Evolutionary conservation across 495 filamentous ascomycete species (phyloP), one percentile per base, ranked within the genome.

Genomic region (Ascodesmis nigricans): DNA sequence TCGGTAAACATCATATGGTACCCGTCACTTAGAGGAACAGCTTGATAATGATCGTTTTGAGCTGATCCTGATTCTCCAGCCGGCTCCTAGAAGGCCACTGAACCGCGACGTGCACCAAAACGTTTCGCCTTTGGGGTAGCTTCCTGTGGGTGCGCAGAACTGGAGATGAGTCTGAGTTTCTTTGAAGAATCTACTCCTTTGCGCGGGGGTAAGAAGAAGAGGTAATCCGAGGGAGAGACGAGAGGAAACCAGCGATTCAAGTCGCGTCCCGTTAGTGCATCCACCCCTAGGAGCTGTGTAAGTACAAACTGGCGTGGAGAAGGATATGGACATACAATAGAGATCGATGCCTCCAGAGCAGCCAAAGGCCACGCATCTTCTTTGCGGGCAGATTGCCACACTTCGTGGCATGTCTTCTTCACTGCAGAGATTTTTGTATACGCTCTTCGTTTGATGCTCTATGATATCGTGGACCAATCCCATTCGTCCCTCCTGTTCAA

Each of bases 1-100:
- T 79, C 74, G 5, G 68, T 70, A 55, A 76, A 81, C 15, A 78
- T 53, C 21, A 81, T 58, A 40, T 78, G 70, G 25, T 66, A 58
- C 1, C 75, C 73, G 50, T 79, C 75, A 40, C 69, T 70, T 27
- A 78, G 55, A 0, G 75, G 75, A 3, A 75, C 54, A 4, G 75
- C 75, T 7, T 62, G 64, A 42, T 70, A 75, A 44, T 80, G 71
- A 43, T 78, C 71, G 18, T 59, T 64, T 37, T 61, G 58, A 0
- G 40, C 52, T 26, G 23, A 40, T 42, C 43, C 38, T 8, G 38
- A 45, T 22, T 45, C 52, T 40, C 52, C 44, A 24, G 28, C 39
- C 14, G 24, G 4, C 18, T 40, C 43, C 43, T 43, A 44, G 29
- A 38, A 44, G 8, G 47, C 48, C 10, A 47, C 29, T 1, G 45